phyloP scores from a whole-genome alignment of 2,329 filamentous ascomycete species.

The Phialophora macrospora region DNA sequence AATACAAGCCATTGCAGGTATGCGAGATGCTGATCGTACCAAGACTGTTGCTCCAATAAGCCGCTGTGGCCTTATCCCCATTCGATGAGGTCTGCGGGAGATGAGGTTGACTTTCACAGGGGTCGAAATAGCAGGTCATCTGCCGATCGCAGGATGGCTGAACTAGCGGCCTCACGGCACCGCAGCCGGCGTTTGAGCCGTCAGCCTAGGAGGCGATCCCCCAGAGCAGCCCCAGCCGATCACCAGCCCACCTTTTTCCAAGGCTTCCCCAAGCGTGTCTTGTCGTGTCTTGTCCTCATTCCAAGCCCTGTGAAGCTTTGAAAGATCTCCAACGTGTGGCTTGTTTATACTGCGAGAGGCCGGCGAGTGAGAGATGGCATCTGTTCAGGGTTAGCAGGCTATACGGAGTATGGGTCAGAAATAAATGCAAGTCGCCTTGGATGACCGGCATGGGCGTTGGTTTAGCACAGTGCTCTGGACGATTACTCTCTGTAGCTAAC shows the following conservation, averaged over 20 bases:
- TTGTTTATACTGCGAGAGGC: not conserved
- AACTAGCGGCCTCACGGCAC: not conserved
- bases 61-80: not conserved
- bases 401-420: not conserved
- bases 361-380: not conserved
- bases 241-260: constrained; percentile 11
- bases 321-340: not conserved
- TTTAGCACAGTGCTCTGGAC: not conserved
- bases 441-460: not conserved
- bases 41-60: not conserved
- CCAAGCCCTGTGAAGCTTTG: constrained; percentile 18
- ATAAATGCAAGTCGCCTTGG: not conserved
- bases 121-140: constrained; percentile 15
- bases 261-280: constrained; percentile 8
- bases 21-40: not conserved
- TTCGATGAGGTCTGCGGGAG: not conserved
- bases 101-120: constrained; percentile 15
- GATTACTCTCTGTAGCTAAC: not conserved
- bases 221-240: constrained; percentile 13
- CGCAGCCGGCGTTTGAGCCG: constrained; percentile 20
- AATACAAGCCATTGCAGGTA: not conserved
- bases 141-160: constrained; percentile 19
- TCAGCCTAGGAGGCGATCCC: constrained; percentile 18
- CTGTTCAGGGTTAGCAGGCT: not conserved
- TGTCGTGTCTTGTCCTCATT: constrained; percentile 6